A percentile compares a stretch with the other conserved stretches of the same genome.
Evolutionary conservation across 768 basidiomycete species (phyloP).

Genomic region (Auriscalpium orientale): DNA sequence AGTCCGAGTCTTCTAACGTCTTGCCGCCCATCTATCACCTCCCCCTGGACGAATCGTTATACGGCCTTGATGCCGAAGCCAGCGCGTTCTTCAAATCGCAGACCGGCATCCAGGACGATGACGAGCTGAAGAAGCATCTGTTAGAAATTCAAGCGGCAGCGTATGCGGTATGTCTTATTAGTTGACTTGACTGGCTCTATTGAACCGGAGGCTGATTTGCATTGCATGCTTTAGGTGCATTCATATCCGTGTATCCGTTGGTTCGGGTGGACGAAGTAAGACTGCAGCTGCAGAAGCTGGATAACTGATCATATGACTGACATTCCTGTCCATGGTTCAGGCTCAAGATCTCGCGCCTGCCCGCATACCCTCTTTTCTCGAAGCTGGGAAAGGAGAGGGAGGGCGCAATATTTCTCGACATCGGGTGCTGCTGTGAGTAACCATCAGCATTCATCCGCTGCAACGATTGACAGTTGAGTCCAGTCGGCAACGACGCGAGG

Average conservation of each 20-base stretch:
- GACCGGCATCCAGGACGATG: constrained; percentile 24
- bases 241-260: constrained; percentile 26
- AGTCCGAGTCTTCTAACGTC: too few species aligned
- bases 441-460: not conserved
- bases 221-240: constrained; percentile 14
- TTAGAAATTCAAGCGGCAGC: constrained; percentile 22
- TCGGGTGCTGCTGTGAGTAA: constrained; percentile 38
- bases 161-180: constrained; percentile 19
- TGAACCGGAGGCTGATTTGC: not conserved
- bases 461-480: not conserved
- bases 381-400: constrained; percentile 29
- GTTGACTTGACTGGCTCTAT: not conserved
- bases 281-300: not conserved
- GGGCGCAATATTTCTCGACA: constrained; percentile 34
- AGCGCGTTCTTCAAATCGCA: constrained; percentile 14
- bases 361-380: constrained; percentile 23
- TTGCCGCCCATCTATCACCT: too few species aligned
- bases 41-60: not conserved
- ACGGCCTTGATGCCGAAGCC: constrained; percentile 9
- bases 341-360: constrained; percentile 18
- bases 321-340: constrained; percentile 3
- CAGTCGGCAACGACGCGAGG: constrained; percentile 37
- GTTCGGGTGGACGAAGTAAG: constrained; percentile 18
- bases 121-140: constrained; percentile 25
- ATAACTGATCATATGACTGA: not conserved